Percentiles rank a stretch among this genome's conserved stretches.
Conservation (phyloP, 164 flowering plant species). For the Aristolochia contorta region DNA sequence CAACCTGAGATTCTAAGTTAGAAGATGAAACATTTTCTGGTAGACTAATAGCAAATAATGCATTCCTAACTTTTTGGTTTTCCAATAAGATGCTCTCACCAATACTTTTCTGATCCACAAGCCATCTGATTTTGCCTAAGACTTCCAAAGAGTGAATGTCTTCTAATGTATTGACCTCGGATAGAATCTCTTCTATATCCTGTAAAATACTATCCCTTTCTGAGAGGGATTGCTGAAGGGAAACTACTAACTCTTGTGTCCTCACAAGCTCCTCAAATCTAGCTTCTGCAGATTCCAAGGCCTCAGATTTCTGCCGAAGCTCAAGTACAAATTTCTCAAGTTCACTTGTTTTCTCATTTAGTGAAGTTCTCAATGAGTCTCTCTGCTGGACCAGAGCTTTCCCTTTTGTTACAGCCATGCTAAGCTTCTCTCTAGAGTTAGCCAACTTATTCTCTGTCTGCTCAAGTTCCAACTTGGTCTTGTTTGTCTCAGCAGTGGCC, state of each 20-base stretch:
- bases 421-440: constrained; percentile 77
- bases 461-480: constrained; percentile 55
- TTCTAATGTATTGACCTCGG: constrained; percentile 30
- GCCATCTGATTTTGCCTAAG: constrained; percentile 48
- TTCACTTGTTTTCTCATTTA: constrained; percentile 65
- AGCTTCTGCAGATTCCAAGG: constrained; percentile 53
- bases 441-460: constrained; percentile 57
- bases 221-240: constrained; percentile 52
- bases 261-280: constrained; percentile 36
- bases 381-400: constrained; percentile 92
- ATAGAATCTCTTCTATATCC: constrained; percentile 41
- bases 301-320: constrained; percentile 59
- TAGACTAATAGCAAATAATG: constrained; percentile 29
- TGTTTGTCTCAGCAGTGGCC: constrained; percentile 35
- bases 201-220: constrained; percentile 33
- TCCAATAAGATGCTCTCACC: constrained; percentile 26
- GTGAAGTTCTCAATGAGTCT: constrained; percentile 58
- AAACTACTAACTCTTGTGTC: constrained; percentile 36
- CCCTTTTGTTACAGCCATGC: constrained; percentile 94
- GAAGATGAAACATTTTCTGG: constrained; percentile 47
- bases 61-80: constrained; percentile 36
- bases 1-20: constrained; percentile 34
- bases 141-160: constrained; percentile 33
- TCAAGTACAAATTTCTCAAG: constrained; percentile 55
- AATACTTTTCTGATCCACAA: constrained; percentile 20